Evolutionary conservation across 169 alveolate species (phyloP).

Genomic region (Plasmodium cynomolgi): DNA sequence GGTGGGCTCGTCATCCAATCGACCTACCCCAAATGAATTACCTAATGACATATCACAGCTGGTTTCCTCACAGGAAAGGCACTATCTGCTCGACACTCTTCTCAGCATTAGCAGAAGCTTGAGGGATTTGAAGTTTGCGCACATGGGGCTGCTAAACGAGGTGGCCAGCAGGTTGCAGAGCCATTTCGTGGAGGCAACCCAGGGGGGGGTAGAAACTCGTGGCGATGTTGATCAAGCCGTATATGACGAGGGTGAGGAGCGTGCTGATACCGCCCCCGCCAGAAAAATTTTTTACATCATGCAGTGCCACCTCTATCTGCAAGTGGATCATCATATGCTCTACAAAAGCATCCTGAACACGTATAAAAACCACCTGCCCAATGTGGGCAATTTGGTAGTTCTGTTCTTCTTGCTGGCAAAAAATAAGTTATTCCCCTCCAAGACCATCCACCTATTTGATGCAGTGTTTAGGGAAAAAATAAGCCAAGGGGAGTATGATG

Average conservation of each 20-base stretch:
- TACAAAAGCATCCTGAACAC: constrained; percentile 40
- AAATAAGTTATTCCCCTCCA: constrained; percentile 60
- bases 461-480: constrained; percentile 9
- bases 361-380: not conserved
- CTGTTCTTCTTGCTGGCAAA: constrained; percentile 31
- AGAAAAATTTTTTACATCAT: constrained; percentile 45
- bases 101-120: constrained; percentile 29
- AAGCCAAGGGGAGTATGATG: constrained; percentile 9
- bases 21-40: not conserved
- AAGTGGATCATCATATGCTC: constrained; percentile 61
- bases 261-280: not conserved
- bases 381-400: constrained; percentile 13
- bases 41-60: not conserved
- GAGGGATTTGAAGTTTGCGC: constrained; percentile 30
- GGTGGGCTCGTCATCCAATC: not conserved
- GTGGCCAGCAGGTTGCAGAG: constrained; percentile 8
- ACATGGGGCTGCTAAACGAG: constrained; percentile 31
- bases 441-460: constrained; percentile 51
- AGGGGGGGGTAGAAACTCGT: not conserved
- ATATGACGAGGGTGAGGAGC: not conserved
- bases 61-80: not conserved
- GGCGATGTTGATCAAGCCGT: not conserved
- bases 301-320: constrained; percentile 42
- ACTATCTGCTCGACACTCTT: not conserved
- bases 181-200: not conserved